phyloP scores from a whole-genome alignment of 2,329 filamentous ascomycete genomes.

The Sporothrix inflata region DNA sequence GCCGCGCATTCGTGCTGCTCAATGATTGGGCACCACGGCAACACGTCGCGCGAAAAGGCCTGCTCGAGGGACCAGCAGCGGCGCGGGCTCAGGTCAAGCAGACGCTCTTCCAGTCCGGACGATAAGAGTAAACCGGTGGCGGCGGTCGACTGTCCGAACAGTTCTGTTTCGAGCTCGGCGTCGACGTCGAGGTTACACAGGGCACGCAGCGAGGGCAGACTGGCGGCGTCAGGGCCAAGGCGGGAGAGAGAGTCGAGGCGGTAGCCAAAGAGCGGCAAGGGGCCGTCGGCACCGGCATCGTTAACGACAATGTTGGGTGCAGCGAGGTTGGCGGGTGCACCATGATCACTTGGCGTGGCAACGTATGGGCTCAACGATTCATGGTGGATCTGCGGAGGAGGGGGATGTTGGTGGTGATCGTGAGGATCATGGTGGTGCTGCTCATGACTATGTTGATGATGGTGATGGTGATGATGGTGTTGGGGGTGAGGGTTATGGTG shows the following conservation, averaged over 20 bases:
- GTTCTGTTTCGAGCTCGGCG: slow-evolving; percentile 24
- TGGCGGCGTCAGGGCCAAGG: not conserved
- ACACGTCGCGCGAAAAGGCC: slow-evolving; percentile 32
- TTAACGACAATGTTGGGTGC: not conserved
- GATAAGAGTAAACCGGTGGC: not conserved
- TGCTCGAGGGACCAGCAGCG: slow-evolving; percentile 31
- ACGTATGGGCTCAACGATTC: not conserved
- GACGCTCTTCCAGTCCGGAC: not conserved
- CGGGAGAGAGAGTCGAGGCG: slow-evolving; percentile 12
- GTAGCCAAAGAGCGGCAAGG: slow-evolving; percentile 21
- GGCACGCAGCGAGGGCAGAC: not conserved
- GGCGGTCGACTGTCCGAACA: slow-evolving; percentile 11
- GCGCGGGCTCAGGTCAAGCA: slow-evolving; percentile 29
- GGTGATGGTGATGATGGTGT: not conserved
- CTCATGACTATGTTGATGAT: not conserved
- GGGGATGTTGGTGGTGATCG: not conserved
- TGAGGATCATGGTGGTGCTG: not conserved
- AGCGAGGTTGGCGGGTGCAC: not conserved
- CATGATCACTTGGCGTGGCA: not conserved
- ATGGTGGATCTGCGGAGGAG: not conserved
- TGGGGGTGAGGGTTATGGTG: not conserved
- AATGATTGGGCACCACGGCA: slow-evolving; percentile 36
- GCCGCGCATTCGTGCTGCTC: slow-evolving; percentile 30
- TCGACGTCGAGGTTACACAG: slow-evolving; percentile 11
- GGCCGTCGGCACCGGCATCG: not conserved